Conservation (phyloP, 73 alveolate genomes). For the Paramecium primaurelia region DNA sequence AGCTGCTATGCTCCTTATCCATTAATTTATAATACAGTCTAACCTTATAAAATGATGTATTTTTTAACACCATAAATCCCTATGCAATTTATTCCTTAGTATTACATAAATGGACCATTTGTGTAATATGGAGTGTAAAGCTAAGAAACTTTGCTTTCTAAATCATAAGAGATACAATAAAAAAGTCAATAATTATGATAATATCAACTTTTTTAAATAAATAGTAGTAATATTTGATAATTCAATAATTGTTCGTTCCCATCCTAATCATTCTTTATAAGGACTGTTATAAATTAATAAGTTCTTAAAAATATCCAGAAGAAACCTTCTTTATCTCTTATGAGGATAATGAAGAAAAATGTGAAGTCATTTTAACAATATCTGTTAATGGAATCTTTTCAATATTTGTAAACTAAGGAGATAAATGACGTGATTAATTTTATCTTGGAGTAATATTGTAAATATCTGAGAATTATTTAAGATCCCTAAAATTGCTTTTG, state of each 20-base stretch:
- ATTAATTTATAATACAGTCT: not conserved
- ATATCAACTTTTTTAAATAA: not conserved
- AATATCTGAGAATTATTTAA: not conserved
- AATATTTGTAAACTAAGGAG: not conserved
- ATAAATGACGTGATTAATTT: not conserved
- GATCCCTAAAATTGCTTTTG: not conserved
- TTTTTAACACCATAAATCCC: not conserved
- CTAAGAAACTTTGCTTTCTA: not conserved
- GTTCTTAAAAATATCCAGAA: not conserved
- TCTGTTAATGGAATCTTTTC: constrained; percentile 25
- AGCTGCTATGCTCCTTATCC: not conserved
- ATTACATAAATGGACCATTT: not conserved
- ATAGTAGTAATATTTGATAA: not conserved
- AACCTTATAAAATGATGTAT: not conserved
- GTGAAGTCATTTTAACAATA: constrained; percentile 1
- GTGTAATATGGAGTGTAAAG: not conserved
- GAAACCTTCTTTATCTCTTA: not conserved
- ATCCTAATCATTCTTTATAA: not conserved
- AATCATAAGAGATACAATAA: not conserved
- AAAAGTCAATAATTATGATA: not conserved
- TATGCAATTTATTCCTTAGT: not conserved
- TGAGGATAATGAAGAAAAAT: not conserved
- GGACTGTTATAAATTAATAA: not conserved
- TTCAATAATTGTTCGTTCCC: not conserved
- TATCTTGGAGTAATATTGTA: not conserved